Evolutionary conservation across 2,329 filamentous ascomycete genomes (phyloP), one percentile per base, ranked within the genome.

Genomic region (Tolypocladium amazonense): DNA sequence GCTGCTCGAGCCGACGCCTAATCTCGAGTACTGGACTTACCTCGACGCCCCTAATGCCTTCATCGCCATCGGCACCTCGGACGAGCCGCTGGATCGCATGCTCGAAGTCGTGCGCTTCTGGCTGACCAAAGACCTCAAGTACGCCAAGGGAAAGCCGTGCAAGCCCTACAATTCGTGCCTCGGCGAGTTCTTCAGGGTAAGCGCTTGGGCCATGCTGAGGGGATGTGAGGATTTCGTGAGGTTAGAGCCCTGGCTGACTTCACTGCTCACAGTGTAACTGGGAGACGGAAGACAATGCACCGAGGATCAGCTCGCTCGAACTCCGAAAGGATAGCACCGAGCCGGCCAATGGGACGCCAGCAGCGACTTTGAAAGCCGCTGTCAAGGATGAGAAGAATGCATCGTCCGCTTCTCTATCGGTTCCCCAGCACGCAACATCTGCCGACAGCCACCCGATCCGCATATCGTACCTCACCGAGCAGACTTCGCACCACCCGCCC

Each of bases 61-160:
- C 65, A 77, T 85, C 64, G 83, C 83, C 54, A 88, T 88, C 68
- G 94, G 93, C 68, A 93, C 93, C 68, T 94, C 93, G 23, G 89
- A 97, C 67, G 91, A 97, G 67, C 84, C 89, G 14, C 79, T 97
- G 59, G 93, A 94, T 67, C 91, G 94, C 66, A 97, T 97, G 90
- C 83, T 99, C 57, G 92, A 93, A 70, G 91, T 96, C 37, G 76
- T 97, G 67, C 87, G 92, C 62, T 99, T 97, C 76, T 99, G 94
- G 94, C 96, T 97, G 69, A 97, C 94, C 63, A 99, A 99, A 75
- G 94, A 99, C 74, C 74, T 99, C 74, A 99, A 99, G 84, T 99
- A 97, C 70, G 90, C 95, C 72, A 97, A 97, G 78, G 93, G 93
- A 62, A 96, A 92, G 78, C 94, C 94, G 52, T 97, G 93, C 85